Base-by-base conservation (phyloP, 352 stramenopile species). In the Phytophthora aleatoria region DNA sequence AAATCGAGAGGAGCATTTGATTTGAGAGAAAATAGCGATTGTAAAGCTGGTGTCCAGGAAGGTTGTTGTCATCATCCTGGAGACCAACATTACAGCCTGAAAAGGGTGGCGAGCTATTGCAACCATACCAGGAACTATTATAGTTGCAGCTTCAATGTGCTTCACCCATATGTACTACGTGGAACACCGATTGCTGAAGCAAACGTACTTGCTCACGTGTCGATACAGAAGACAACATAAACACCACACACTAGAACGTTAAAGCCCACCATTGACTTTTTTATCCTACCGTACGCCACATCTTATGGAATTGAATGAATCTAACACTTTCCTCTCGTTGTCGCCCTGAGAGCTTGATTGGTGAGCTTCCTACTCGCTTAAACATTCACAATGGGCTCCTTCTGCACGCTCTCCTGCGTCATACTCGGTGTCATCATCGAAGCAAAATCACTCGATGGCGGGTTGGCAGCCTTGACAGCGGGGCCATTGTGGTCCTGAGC, bases 321-420 rank as follows among this genome's bases (percentile, higher is more conserved):
- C 38, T 45, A 64, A 57, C 38, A 50, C 13, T 28, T n/a, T 28
- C 44, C 39, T 47, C 33, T 16, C 35, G 20, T 20, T 20, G 20
- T 20, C 20, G 20, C 20, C 44, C 26, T 13, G 42, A 41, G 35
- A 62, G 44, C 33, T 38, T 16, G n/a, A 13, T 24, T 16, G 20
- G 24, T 49, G 57, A 39, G 33, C 33, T 38, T 38, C 33, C 33
- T 38, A 38, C 33, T 63, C 16, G 49, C 49, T 60, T 60, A 66
- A 66, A 66, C 50, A 66, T 60, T 66, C 58, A 66, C 60, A 55
- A 66, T 66, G 50, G 58, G 58, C 20, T 66, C 58, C 42, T 66
- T 66, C 33, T 59, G 58, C 35, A 50, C 45, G 43, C 41, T 60
- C 12, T 66, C 58, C 41, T 66, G 49, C 26, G 58, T 55, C 41